Base-by-base conservation (phyloP, 2,329 filamentous ascomycete species). In the Byssothecium circinans region DNA sequence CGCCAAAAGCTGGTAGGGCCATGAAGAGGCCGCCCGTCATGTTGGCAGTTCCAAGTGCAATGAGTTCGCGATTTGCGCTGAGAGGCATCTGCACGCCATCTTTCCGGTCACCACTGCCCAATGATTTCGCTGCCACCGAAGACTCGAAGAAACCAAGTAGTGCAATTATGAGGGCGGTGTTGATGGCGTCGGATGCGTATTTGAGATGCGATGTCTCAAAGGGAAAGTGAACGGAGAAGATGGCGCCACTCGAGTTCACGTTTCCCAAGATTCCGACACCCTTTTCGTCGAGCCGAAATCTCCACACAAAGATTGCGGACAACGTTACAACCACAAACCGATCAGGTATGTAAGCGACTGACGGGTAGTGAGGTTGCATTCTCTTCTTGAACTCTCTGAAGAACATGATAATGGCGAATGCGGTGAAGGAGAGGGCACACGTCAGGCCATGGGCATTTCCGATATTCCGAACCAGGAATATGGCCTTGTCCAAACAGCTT, bases 91-190 rank as follows among this genome's bases (percentile, higher is more conserved):
- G 87, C 25, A 96, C 86, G 8, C 83, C 83, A 53, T 86, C 82
- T 41, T 82, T 74, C 10, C 67, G 70, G 46, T 76, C 82, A 6
- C 77, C 77, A 39, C 76, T 77, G 11, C 67, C 65, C 2, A 99
- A 75, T 53, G 89, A 92, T 73, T 97, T 97, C 29, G 94, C 94
- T 1, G 94, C 94, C 11, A 99, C 91, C 0, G 91, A 96, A 2
- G 90, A 96, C 71, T 99, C 94, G 62, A 99, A 99, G 73, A 99
- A 99, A n/a, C 94, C 94, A 0, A 99, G 84, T 19, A 99, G 79
- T 0, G 91, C 90, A 55, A 99, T 96, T 44, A 97, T 79, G 64
- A 99, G 96, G 0, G 90, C 88, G 0, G 94, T 97, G 42, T 89
- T 86, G 80, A 97, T 87, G 30, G 90, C 88, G 53, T 90, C 87